These are phyloP conservation scores for Jatropha multifida DNA, from an alignment of 441 rosid genomes.

Conservation along the genomic window DNA sequence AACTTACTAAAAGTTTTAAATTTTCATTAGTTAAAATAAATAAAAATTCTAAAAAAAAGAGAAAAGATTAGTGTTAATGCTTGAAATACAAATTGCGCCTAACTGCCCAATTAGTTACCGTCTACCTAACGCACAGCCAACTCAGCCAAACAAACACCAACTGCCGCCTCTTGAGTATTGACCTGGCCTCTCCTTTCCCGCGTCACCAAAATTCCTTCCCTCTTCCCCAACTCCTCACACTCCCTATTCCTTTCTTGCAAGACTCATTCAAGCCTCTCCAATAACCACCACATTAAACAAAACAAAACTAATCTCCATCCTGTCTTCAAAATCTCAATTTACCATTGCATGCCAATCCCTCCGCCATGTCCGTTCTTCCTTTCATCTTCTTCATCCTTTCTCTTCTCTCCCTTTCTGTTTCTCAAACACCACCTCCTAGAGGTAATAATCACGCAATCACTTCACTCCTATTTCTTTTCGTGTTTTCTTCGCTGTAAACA, in stretches of 20 bases:
- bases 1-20: too few relatives aligned
- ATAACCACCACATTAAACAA: background rate
- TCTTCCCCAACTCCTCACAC: slow-evolving; percentile 28
- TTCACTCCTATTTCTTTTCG: background rate
- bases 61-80: too few relatives aligned
- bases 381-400: slow-evolving; percentile 23
- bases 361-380: slow-evolving; percentile 16
- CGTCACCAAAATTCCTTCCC: slow-evolving; percentile 35
- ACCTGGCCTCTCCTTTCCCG: slow-evolving; percentile 40
- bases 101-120: background rate
- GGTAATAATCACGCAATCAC: slow-evolving; percentile 5
- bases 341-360: slow-evolving; percentile 6
- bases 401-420: slow-evolving; percentile 23
- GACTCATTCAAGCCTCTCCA: slow-evolving; percentile 46
- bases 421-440: slow-evolving; percentile 18
- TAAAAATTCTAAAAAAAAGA: too few relatives aligned
- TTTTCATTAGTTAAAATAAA: too few relatives aligned
- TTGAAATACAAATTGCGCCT: background rate
- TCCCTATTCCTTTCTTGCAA: slow-evolving; percentile 48
- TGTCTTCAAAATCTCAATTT: background rate
- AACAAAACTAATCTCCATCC: background rate
- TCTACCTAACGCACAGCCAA: slow-evolving; percentile 14
- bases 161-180: slow-evolving; percentile 24
- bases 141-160: slow-evolving; percentile 11
- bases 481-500: background rate